Evolutionary conservation across 805 yeast species (phyloP).

Genomic region (Ogataea pini): DNA sequence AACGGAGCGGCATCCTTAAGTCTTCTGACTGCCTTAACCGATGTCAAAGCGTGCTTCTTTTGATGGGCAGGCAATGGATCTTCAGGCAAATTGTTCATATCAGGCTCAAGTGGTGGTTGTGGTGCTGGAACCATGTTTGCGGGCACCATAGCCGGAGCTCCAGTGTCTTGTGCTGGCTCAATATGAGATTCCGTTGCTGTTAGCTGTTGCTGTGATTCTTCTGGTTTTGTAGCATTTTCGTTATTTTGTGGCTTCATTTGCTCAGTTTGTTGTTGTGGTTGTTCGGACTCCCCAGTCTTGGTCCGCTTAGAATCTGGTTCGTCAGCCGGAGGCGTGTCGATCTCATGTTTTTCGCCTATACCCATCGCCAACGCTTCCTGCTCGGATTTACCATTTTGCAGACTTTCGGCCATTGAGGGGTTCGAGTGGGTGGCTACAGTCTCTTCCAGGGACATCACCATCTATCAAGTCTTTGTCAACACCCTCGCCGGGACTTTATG

Average conservation of each 20-base stretch:
- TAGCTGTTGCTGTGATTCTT: conserved; percentile 3
- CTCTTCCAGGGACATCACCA: conserved; percentile 33
- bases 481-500: conserved; percentile 4
- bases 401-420: conserved; percentile 15
- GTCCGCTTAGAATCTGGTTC: conserved; percentile 13
- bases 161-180: conserved; percentile 16
- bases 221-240: neutral
- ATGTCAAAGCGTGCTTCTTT: conserved; percentile 71
- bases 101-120: conserved; percentile 72
- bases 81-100: conserved; percentile 64
- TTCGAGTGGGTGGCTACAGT: conserved; percentile 21
- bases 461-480: conserved; percentile 10
- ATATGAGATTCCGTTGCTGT: neutral
- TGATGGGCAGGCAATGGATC: conserved; percentile 82
- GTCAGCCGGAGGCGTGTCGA: conserved; percentile 14
- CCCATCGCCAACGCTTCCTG: conserved; percentile 7
- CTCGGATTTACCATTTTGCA: conserved; percentile 15
- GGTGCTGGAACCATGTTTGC: conserved; percentile 62
- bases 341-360: conserved; percentile 12
- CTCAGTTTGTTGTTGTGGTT: neutral
- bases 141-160: conserved; percentile 28
- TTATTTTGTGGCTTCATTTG: neutral
- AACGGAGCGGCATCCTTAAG: conserved; percentile 93
- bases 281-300: conserved; percentile 11
- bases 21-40: conserved; percentile 83